phyloP scores from a whole-genome alignment of 208 protist species.

The Crithidia mellificae region DNA sequence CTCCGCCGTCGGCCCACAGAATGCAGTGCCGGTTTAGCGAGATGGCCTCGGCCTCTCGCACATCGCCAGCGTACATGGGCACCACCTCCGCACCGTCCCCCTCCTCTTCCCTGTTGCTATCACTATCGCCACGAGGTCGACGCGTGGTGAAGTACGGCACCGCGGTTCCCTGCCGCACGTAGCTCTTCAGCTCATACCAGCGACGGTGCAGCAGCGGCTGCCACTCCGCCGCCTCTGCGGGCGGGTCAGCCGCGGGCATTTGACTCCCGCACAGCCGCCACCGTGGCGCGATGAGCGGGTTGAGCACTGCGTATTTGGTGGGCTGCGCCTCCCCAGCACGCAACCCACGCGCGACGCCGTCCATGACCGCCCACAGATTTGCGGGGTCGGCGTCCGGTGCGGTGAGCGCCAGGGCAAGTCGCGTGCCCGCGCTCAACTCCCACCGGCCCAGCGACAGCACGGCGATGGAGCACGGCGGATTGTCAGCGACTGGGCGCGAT shows the following conservation, averaged over 20 bases:
- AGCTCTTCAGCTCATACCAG: slow-evolving; percentile 68
- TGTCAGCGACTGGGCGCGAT: neutral
- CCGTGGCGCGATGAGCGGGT: slow-evolving; percentile 1
- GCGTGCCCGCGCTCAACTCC: slow-evolving; percentile 34
- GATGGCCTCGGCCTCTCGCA: slow-evolving; percentile 64
- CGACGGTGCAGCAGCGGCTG: slow-evolving; percentile 55
- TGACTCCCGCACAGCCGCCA: slow-evolving; percentile 18
- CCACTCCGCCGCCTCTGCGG: slow-evolving; percentile 37
- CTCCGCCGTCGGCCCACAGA: slow-evolving; percentile 52
- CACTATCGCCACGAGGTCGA: neutral
- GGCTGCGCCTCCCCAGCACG: too few species aligned
- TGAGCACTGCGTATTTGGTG: too few species aligned
- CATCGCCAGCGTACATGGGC: slow-evolving; percentile 37
- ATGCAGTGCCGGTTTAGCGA: slow-evolving; percentile 56
- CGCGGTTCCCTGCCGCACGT: slow-evolving; percentile 50
- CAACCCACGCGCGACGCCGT: too few species aligned
- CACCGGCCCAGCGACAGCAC: slow-evolving; percentile 27
- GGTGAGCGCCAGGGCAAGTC: slow-evolving; percentile 25
- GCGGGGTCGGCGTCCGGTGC: neutral
- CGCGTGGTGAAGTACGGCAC: slow-evolving; percentile 8
- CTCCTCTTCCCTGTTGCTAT: neutral
- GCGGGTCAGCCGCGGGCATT: slow-evolving; percentile 2
- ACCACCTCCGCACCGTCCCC: neutral
- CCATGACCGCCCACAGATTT: slow-evolving; percentile 7
- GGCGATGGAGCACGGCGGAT: neutral